These are phyloP conservation scores for Lentinula aciculospora DNA, from an alignment of 768 basidiomycete genomes.

Conservation along the genomic window DNA sequence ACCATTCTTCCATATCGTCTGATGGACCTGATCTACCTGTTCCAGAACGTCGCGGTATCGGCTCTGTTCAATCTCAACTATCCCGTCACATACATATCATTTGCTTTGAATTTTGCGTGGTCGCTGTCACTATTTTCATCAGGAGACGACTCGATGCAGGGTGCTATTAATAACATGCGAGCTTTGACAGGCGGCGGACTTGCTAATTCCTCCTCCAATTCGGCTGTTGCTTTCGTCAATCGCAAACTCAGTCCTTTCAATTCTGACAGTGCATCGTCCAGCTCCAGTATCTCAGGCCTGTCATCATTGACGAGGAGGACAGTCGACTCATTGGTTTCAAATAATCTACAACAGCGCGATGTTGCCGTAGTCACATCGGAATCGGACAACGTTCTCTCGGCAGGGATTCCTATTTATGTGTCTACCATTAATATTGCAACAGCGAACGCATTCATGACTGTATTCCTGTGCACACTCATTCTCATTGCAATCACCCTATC, in stretches of 20 bases:
- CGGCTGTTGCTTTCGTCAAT: slow-evolving; percentile 73
- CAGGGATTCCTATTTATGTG: slow-evolving; percentile 79
- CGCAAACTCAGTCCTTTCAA: slow-evolving; percentile 81
- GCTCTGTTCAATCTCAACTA: slow-evolving; percentile 84
- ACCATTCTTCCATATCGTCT: slow-evolving; percentile 69
- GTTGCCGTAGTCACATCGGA: slow-evolving; percentile 63
- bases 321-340: background rate
- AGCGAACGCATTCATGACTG: slow-evolving; percentile 86
- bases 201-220: slow-evolving; percentile 49
- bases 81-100: slow-evolving; percentile 76
- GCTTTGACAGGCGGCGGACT: slow-evolving; percentile 75
- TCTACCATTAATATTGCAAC: slow-evolving; percentile 75
- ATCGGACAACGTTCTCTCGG: slow-evolving; percentile 64
- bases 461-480: slow-evolving; percentile 73
- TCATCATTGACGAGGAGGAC: background rate
- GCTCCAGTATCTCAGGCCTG: background rate
- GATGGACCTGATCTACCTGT: slow-evolving; percentile 76
- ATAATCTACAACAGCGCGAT: slow-evolving; percentile 17
- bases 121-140: slow-evolving; percentile 70
- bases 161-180: slow-evolving; percentile 78
- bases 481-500: slow-evolving; percentile 54
- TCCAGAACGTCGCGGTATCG: slow-evolving; percentile 78
- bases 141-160: slow-evolving; percentile 55
- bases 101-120: slow-evolving; percentile 87
- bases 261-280: slow-evolving; percentile 9